These are phyloP conservation scores for Sclerotinia subarctica DNA, from an alignment of 2,329 filamentous ascomycete species.

Conservation along the genomic window DNA sequence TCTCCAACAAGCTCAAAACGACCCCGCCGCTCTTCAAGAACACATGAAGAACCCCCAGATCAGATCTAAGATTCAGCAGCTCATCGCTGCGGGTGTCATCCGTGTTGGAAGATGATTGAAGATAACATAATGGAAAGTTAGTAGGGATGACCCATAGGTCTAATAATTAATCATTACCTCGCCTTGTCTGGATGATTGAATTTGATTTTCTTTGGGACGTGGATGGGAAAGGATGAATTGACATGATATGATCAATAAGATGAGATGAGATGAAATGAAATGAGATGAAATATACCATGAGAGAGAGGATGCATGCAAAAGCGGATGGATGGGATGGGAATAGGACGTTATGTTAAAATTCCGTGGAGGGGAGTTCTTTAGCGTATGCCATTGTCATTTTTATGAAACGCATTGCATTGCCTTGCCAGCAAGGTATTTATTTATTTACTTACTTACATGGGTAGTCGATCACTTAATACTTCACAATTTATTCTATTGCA, in stretches of 20 bases:
- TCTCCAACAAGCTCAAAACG: conserved; percentile 90
- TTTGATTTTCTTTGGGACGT: background rate
- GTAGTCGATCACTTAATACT: conserved; percentile 2
- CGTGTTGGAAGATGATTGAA: conserved; percentile 56
- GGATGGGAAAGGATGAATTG: background rate
- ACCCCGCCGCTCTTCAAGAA: conserved; percentile 88
- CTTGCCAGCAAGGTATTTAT: background rate
- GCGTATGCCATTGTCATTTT: background rate
- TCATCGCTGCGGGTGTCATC: conserved; percentile 71
- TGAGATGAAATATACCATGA: conserved; percentile 11
- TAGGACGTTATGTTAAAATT: background rate
- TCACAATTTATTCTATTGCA: background rate
- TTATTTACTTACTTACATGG: background rate
- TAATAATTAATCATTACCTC: conserved; percentile 6
- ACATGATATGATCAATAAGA: conserved; percentile 1
- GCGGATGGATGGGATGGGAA: background rate
- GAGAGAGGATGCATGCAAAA: background rate
- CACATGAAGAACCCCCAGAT: conserved; percentile 94
- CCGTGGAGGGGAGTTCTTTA: background rate
- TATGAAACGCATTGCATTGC: background rate
- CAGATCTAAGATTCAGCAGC: conserved; percentile 74
- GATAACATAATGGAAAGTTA: background rate
- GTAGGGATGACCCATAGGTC: background rate
- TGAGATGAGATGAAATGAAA: conserved; percentile 2
- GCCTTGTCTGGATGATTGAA: background rate